These are phyloP conservation scores for Kodamaea ohmeri DNA, from an alignment of 1,139 yeast genomes.

Conservation along the genomic window DNA sequence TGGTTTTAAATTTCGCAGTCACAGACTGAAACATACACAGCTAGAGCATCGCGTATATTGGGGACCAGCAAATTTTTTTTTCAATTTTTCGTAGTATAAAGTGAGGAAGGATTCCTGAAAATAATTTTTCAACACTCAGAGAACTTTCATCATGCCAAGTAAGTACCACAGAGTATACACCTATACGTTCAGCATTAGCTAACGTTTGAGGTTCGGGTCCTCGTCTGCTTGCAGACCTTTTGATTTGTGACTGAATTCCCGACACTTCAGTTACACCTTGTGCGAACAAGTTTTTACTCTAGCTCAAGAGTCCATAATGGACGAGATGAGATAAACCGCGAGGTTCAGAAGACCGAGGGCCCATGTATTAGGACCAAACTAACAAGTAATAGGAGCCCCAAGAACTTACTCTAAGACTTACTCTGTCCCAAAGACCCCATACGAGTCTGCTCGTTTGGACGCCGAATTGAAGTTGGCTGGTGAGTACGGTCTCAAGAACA, in stretches of 20 bases:
- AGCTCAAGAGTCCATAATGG: too few relatives aligned
- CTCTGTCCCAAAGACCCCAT: conserved; percentile 99
- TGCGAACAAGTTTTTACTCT: conserved; percentile 7
- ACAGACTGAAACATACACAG: conserved; percentile 1
- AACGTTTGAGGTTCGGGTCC: conserved; percentile 69
- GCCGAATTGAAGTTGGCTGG: conserved; percentile 99
- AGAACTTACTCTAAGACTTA: conserved; percentile 99
- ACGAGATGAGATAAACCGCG: background rate
- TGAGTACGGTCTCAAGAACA: conserved; percentile 99
- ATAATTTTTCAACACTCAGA: conserved; percentile 11
- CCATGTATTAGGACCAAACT: conserved; percentile 19
- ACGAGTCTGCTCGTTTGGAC: conserved; percentile 98
- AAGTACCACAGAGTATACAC: conserved; percentile 27
- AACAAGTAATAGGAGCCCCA: conserved; percentile 76
- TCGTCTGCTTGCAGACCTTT: conserved; percentile 34
- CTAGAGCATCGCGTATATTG: conserved; percentile 3
- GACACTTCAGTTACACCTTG: conserved; percentile 72
- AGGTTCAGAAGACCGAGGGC: conserved; percentile 4
- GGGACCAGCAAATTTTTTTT: conserved; percentile 8
- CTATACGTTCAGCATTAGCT: conserved; percentile 1
- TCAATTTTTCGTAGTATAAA: conserved; percentile 3
- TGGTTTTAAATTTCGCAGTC: conserved; percentile 3
- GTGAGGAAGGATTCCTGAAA: background rate
- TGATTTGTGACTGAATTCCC: conserved; percentile 66
- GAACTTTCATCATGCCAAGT: conserved; percentile 53